These are phyloP conservation scores for Asterionellopsis glacialis DNA, from an alignment of 108 stramenopile genomes.

Conservation along the genomic window DNA sequence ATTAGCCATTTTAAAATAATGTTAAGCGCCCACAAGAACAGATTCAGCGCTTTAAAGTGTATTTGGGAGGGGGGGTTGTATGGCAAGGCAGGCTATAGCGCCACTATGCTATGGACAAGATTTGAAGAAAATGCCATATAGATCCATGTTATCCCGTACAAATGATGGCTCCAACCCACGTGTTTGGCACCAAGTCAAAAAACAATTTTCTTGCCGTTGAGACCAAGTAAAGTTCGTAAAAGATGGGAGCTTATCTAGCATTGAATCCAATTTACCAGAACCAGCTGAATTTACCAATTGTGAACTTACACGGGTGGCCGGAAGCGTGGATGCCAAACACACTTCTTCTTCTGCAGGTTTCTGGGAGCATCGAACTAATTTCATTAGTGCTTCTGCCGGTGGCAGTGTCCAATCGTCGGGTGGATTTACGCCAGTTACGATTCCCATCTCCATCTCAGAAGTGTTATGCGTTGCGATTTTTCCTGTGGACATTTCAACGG, in stretches of 20 bases:
- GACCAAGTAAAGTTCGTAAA: background rate
- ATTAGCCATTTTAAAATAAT: too few relatives aligned
- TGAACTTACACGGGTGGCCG: too few relatives aligned
- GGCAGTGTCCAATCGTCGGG: conserved; percentile 55
- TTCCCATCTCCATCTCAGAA: background rate
- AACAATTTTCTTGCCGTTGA: background rate
- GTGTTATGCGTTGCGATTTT: too few relatives aligned
- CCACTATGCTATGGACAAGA: too few relatives aligned
- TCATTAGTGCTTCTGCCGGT: conserved; percentile 44
- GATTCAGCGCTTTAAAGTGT: too few relatives aligned
- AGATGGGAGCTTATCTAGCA: background rate
- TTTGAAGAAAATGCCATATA: conserved; percentile 2
- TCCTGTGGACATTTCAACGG: too few relatives aligned
- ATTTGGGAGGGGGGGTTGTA: too few relatives aligned
- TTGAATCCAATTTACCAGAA: background rate
- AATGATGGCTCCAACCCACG: conserved; percentile 7
- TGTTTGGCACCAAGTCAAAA: conserved; percentile 1
- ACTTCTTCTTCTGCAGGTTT: too few relatives aligned
- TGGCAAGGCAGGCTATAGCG: too few relatives aligned
- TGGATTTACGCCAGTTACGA: background rate
- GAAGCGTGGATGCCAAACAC: too few relatives aligned
- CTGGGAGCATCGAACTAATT: background rate
- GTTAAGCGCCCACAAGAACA: too few relatives aligned
- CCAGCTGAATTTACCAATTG: too few relatives aligned
- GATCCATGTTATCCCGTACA: conserved; percentile 18